phyloP scores from a whole-genome alignment of 78 protist species.

The Guillardia theta region DNA sequence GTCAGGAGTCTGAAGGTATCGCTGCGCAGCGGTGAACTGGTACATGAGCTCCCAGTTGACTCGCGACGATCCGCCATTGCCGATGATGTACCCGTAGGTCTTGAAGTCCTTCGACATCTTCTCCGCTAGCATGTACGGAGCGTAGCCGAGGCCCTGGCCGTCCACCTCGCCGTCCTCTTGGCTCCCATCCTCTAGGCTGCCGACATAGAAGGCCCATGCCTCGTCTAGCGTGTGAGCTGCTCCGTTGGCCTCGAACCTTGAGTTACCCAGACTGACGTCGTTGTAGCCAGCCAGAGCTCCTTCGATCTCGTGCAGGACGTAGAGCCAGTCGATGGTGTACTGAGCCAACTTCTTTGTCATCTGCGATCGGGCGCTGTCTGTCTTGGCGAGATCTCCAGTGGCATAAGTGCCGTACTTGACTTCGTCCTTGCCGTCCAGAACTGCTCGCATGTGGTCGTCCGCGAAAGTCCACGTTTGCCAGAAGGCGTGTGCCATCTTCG shows the following conservation, averaged over 20 bases:
- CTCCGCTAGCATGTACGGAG: neutral
- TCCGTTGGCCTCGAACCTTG: neutral
- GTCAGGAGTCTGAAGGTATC: neutral
- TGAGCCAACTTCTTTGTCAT: neutral
- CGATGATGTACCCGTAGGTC: neutral
- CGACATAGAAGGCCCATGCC: neutral
- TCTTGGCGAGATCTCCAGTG: neutral
- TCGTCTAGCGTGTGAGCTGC: neutral
- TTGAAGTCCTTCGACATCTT: neutral
- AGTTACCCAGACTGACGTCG: neutral
- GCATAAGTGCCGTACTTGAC: neutral
- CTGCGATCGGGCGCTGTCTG: neutral
- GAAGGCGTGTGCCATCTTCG: neutral
- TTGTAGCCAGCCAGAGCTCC: neutral
- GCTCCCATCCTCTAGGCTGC: neutral
- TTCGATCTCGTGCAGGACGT: neutral
- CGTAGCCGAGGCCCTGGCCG: neutral
- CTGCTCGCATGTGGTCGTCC: neutral
- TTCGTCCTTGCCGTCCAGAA: neutral
- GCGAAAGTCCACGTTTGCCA: neutral
- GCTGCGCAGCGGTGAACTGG: neutral
- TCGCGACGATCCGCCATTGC: neutral
- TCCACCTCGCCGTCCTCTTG: neutral
- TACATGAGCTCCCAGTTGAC: neutral
- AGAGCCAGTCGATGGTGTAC: neutral